Base-by-base conservation (phyloP, 169 alveolate species). In the Neospora caninum region DNA sequence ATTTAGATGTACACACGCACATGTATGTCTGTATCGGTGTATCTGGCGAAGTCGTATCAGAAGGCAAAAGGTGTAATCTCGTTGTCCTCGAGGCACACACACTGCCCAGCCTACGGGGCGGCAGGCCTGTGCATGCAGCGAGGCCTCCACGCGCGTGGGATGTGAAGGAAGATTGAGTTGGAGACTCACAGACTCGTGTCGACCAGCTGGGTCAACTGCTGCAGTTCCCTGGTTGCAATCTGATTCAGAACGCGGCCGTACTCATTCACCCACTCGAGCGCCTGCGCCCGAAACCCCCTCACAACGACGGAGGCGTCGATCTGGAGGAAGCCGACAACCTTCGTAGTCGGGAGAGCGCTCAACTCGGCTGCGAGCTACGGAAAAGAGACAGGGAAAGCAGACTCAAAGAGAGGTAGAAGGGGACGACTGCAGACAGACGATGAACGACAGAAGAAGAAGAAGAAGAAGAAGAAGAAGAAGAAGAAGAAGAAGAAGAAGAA, bases 221-320 rank as follows among this genome's bases (percentile, higher is more conserved):
- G 43, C 36, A 83, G 91, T 41, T 95, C 97, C 88, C 92, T 53
- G 91, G 45, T 58, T 20, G 97, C 96, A 34, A 95, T 80, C 83
- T 88, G 92, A 34, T 92, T 92, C 31, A 96, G 96, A 45, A 95
- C 88, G 41, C 92, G 92, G 27, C 96, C 97, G 87, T 95, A 96
- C 6, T 94, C 96, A 9, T 88, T 92, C 83, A 94, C 94, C 96
- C 96, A 88, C 84, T 92, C 96, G 93, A 95, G 92, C 41, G 97
- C 97, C 92, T 95, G 96, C 36, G 89, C 38, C n/a, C 96, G 93
- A 91, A 95, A 93, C 34, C 96, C 96, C 36, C 93, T 93, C 27
- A 94, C 94, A 34, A 96, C 95, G 45, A 95, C 94, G 43, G 96
- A 92, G 88, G 95, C 91, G 95, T 96, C 97, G 42, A 96, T 94